Base-by-base conservation (phyloP, 495 filamentous ascomycete species). In the Penicillium cataractarum region DNA sequence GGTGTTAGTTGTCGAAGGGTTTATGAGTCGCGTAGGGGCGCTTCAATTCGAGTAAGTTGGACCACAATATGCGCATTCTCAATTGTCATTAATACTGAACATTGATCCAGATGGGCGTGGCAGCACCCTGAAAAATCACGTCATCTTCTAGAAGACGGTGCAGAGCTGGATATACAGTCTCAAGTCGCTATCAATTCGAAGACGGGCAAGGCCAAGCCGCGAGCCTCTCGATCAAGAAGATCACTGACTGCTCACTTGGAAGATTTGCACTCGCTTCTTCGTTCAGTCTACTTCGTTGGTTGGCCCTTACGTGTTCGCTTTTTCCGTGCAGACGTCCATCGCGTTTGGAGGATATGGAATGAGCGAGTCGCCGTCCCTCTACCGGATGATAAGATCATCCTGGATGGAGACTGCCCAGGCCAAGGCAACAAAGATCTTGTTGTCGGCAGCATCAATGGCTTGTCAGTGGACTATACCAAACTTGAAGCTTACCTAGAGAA, bases 241-340 rank as follows among this genome's bases (percentile, higher is more conserved):
- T 89, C 82, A 5, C 65, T 95, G 40, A 79, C 69, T 3, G 86
- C 85, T 19, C 84, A 89, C 22, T 64, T 97, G 29, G 86, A 86
- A 2, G 92, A 92, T 65, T 75, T 99, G 19, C 89, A 96, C 70
- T 80, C 92, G 0, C 80, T 99, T 0, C 80, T 97, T 7, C 83
- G 90, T 2, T 90, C 91, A 7, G 82, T 83, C 4, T 91, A 89
- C 65, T 97, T 99, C 70, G 71, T 75, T 9, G 76, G 83, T 27
- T 96, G 92, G 92, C 93, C 93, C n/a, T 78, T 99, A 32, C 82
- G 83, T 17, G 67, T 97, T 19, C 86, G 90, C 9, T 97, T 97
- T 72, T 96, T 97, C 67, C 80, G 76, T 9, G 74, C 80, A 1
- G 90, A 96, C 58, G 88, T 90, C 1, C 81, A 89, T 64, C 67